phyloP scores from a whole-genome alignment of 345 rosid species.

The Streptanthus diversifolius region DNA sequence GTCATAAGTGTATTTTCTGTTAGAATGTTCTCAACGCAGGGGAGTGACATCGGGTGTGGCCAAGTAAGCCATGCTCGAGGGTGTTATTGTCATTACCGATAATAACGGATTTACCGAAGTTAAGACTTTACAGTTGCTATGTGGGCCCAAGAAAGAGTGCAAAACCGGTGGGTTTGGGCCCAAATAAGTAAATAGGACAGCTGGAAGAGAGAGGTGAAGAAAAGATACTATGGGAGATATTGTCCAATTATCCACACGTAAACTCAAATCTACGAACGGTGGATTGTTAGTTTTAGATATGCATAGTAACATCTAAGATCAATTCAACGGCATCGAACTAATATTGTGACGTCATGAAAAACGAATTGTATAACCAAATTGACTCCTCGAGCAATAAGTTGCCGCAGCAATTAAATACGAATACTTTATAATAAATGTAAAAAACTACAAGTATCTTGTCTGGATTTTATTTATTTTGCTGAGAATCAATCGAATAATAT shows the following conservation, averaged over 20 bases:
- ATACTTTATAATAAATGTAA: neutral
- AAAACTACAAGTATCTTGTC: too few relatives aligned
- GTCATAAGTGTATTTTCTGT: neutral
- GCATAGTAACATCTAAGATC: neutral
- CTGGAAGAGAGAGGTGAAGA: neutral
- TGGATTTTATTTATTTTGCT: too few relatives aligned
- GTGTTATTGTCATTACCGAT: neutral
- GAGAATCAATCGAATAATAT: neutral
- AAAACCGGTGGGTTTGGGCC: neutral
- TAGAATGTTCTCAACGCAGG: neutral
- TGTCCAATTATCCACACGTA: neutral
- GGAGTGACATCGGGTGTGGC: slow-evolving; percentile 3
- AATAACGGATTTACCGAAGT: slow-evolving; percentile 5
- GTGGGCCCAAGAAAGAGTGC: neutral
- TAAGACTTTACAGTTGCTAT: neutral
- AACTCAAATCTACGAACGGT: neutral
- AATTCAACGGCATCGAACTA: neutral
- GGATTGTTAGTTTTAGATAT: neutral
- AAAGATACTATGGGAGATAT: neutral
- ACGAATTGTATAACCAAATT: too few relatives aligned
- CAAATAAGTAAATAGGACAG: neutral
- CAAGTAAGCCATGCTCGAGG: slow-evolving; percentile 19
- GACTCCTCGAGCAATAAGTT: neutral
- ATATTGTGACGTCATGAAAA: neutral
- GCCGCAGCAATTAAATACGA: neutral